phyloP scores from a whole-genome alignment of 208 protist genomes.

The Leishmania aethiopica region DNA sequence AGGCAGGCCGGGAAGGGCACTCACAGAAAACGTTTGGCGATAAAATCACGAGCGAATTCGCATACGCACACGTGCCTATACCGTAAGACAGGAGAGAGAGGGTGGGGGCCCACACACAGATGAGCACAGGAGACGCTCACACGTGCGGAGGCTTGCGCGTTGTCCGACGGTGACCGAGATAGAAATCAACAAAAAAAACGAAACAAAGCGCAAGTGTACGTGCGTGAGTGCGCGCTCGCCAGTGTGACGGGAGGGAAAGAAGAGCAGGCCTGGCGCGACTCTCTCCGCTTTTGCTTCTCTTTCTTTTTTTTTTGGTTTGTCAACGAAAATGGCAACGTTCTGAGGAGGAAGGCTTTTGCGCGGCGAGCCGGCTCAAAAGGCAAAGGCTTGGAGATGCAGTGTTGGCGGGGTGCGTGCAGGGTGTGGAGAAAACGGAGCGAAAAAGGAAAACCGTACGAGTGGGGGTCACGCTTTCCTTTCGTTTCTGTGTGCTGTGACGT shows the following conservation, averaged over 20 bases:
- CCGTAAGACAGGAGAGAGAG: not conserved
- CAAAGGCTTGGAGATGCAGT: not conserved
- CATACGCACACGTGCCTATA: not conserved
- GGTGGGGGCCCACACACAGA: not conserved
- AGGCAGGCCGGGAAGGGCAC: not conserved
- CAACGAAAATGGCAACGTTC: not conserved
- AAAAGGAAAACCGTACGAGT: no score
- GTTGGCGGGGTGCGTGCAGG: not conserved
- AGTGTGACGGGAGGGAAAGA: not conserved
- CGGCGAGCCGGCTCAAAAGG: no score
- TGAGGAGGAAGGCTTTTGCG: not conserved
- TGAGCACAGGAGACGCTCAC: not conserved
- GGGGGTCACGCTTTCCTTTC: not conserved
- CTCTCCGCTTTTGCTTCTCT: not conserved
- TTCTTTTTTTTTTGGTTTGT: not conserved
- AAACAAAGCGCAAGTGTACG: not conserved
- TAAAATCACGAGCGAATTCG: not conserved
- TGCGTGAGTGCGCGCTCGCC: not conserved
- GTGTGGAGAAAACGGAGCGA: not conserved
- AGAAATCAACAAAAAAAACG: not conserved
- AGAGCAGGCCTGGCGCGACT: not conserved
- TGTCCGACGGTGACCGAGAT: not conserved
- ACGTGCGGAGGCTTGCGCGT: not conserved
- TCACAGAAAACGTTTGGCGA: not conserved
- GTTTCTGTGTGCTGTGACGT: not conserved